phyloP scores from a whole-genome alignment of 2,329 filamentous ascomycete genomes.

The Fusarium nodosum region DNA sequence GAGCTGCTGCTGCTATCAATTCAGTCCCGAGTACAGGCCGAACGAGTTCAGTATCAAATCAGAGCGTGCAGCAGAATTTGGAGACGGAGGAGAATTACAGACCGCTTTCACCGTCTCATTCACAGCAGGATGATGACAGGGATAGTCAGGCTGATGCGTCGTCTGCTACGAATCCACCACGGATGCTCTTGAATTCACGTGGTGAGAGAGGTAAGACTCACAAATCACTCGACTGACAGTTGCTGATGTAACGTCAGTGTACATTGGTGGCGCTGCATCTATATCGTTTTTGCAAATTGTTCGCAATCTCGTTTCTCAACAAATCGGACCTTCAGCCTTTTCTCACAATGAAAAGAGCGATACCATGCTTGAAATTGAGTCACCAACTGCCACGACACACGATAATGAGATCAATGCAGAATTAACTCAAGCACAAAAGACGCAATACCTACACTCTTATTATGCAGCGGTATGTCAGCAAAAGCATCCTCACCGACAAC shows the following conservation, averaged over 20 bases:
- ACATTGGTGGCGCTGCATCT: conserved; percentile 64
- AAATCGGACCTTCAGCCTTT: conserved; percentile 48
- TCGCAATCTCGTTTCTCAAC: conserved; percentile 44
- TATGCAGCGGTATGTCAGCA: conserved; percentile 33
- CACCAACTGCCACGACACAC: conserved; percentile 19
- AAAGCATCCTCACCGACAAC: accelerated
- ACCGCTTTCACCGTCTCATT: conserved; percentile 52
- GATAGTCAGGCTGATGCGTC: conserved; percentile 35
- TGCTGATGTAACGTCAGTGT: conserved; percentile 54
- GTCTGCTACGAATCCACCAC: conserved; percentile 41
- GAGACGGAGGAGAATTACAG: conserved; percentile 38
- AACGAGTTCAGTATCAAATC: conserved; percentile 7
- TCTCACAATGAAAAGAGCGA: conserved; percentile 50
- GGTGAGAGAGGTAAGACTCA: conserved; percentile 62
- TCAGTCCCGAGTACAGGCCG: not conserved
- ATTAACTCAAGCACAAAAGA: conserved; percentile 3
- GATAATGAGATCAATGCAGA: conserved; percentile 2
- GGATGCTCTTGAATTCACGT: conserved; percentile 66
- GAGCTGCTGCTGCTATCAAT: conserved; percentile 17
- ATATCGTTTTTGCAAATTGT: conserved; percentile 67
- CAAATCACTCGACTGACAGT: accelerated
- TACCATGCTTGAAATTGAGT: conserved; percentile 49
- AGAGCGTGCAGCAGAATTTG: conserved; percentile 13
- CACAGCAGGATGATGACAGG: conserved; percentile 45
- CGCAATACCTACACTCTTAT: conserved; percentile 35